These are phyloP conservation scores for Kuraishia hungarica DNA, from an alignment of 805 yeast genomes.

Conservation along the genomic window DNA sequence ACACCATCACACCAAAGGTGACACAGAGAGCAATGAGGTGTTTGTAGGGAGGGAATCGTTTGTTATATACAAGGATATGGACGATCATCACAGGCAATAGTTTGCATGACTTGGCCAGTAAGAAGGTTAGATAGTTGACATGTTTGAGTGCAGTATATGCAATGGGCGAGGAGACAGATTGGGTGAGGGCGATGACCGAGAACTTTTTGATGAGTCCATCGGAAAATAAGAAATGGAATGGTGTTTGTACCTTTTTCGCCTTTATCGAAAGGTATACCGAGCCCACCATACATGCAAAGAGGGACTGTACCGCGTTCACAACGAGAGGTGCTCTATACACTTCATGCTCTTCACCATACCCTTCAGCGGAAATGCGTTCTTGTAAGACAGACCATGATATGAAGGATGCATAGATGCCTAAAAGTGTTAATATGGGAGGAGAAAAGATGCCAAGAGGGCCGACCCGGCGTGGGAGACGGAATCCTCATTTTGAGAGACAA, in stretches of 20 bases:
- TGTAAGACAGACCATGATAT: slow-evolving; percentile 89
- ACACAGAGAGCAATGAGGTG: slow-evolving; percentile 71
- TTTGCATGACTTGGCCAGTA: slow-evolving; percentile 89
- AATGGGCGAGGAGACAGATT: slow-evolving; percentile 75
- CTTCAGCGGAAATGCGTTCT: slow-evolving; percentile 73
- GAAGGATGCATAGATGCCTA: slow-evolving; percentile 84
- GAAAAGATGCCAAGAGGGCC: no score
- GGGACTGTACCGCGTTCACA: slow-evolving; percentile 68
- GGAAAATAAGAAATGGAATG: slow-evolving; percentile 25
- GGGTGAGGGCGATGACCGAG: slow-evolving; percentile 56
- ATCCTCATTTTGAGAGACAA: no score
- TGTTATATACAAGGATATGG: slow-evolving; percentile 62
- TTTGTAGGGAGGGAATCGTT: slow-evolving; percentile 66
- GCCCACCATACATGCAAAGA: slow-evolving; percentile 67
- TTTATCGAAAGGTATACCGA: slow-evolving; percentile 39
- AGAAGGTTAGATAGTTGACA: slow-evolving; percentile 77
- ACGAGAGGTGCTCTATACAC: slow-evolving; percentile 71
- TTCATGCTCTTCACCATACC: slow-evolving; percentile 40
- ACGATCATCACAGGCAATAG: slow-evolving; percentile 90
- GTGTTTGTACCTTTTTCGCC: slow-evolving; percentile 8
- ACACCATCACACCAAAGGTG: slow-evolving; percentile 74
- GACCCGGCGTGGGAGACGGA: no score
- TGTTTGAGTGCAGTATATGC: slow-evolving; percentile 72
- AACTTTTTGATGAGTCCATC: slow-evolving; percentile 25
- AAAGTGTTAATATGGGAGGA: neutral